Base-by-base conservation (phyloP, 805 yeast genomes). In the Yamadazyma olivae region DNA sequence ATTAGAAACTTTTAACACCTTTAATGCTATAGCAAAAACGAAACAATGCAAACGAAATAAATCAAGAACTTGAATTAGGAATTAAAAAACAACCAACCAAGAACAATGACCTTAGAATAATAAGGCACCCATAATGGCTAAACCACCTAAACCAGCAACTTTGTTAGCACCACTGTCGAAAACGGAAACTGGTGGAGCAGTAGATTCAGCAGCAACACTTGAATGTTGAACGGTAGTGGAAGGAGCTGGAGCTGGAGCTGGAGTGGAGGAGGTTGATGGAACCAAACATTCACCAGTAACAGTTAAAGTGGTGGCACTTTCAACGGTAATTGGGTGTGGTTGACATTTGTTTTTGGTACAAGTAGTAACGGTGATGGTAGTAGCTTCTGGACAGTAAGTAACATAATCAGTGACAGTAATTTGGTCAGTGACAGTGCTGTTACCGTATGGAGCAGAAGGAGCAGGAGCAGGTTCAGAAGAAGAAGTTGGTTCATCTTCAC, bases 371-470 rank as follows among this genome's bases (percentile, higher is more conserved):
- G 62, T 56, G 31, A 64, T 32, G 24, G 57, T 53, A 29, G 70
- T 64, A 25, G 58, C 36, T 29, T 44, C 45, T 40, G 70, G 68
- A 46, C 68, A 64, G 59, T 53, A 61, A 41, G 69, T 64, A 46
- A 56, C 49, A 54, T 46, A 61, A 41, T 50, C 64, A 39, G 68
- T 64, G 40, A 54, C 55, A 18, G 64, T 60, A 19, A 46, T 39
- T n/a, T 27, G 30, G 33, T 48, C 30, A 23, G 54, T 49, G 32
- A 51, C 49, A 40, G 60, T 56, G 35, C 32, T 53, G 53, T 57
- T 53, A 29, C 51, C 26, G 53, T 48, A 54, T 27, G 52, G 55
- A 34, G 61, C 60, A 41, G 56, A 35, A 46, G 63, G 50, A 26
- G 61, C 41, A 12, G 30, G 10, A 13, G 41, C 6, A 15, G 36